A percentile compares a stretch with the other conserved stretches of the same genome.
Conservation (phyloP, 2,329 filamentous ascomycete genomes). For the Ascomycota sp. region DNA sequence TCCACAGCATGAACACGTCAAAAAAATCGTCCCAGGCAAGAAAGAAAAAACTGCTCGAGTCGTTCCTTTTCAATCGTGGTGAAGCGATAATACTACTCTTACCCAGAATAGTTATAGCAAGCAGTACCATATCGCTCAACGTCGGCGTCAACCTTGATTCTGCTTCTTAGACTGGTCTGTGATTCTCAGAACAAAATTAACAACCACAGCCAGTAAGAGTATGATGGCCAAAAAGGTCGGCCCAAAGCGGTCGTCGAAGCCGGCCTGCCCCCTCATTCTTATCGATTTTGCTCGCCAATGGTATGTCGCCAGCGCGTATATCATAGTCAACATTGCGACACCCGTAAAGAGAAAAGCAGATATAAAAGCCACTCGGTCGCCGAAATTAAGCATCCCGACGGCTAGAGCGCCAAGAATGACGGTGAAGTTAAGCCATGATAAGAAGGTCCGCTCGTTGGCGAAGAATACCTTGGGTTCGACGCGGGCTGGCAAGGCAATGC, state of each 20-base stretch:
- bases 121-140: no score
- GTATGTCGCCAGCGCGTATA: slow-evolving; percentile 87
- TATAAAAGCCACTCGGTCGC: slow-evolving; percentile 84
- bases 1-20: no score
- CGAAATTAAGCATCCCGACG: slow-evolving; percentile 95
- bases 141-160: slow-evolving; percentile 4
- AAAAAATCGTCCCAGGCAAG: no score
- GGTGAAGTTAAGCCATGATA: slow-evolving; percentile 99
- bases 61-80: no score
- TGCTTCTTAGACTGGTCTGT: slow-evolving; percentile 20
- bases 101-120: no score
- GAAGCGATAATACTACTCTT: no score
- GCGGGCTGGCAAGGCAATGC: slow-evolving; percentile 89
- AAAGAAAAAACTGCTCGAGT: no score
- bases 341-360: slow-evolving; percentile 83
- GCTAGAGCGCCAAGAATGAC: slow-evolving; percentile 93
- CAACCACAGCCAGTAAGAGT: slow-evolving; percentile 70
- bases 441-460: slow-evolving; percentile 96
- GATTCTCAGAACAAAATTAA: slow-evolving; percentile 82
- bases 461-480: slow-evolving; percentile 99
- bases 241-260: slow-evolving; percentile 90
- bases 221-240: slow-evolving; percentile 80
- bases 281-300: slow-evolving; percentile 96
- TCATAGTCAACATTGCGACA: slow-evolving; percentile 86
- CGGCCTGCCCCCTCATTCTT: slow-evolving; percentile 72